A percentile compares a stretch with the other conserved stretches of the same genome.
phyloP scores from a whole-genome alignment of 768 basidiomycete genomes.

The Phylloporus arenicola region DNA sequence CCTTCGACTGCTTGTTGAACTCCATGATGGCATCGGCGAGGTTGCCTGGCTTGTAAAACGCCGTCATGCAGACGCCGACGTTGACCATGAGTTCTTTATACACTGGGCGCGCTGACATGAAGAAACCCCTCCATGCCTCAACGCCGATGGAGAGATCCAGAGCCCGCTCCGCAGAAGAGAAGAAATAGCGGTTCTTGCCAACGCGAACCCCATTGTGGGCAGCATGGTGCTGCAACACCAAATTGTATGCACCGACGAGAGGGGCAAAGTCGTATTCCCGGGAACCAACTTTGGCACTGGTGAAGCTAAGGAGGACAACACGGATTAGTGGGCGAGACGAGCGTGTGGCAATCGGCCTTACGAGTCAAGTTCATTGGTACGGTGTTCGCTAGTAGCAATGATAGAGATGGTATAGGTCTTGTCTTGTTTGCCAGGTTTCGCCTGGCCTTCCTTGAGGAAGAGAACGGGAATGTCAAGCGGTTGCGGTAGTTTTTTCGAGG shows the following conservation, averaged over 20 bases:
- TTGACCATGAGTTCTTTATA: slow-evolving; percentile 50
- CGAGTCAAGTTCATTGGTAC: slow-evolving; percentile 27
- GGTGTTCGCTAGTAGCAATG: slow-evolving; percentile 26
- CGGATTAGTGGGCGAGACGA: not conserved
- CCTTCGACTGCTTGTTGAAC: slow-evolving; percentile 39
- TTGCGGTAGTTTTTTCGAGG: slow-evolving; percentile 34
- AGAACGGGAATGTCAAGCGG: slow-evolving; percentile 31
- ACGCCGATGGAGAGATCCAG: slow-evolving; percentile 33
- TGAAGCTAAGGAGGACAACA: slow-evolving; percentile 29
- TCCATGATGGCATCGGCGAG: slow-evolving; percentile 52
- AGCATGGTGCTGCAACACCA: slow-evolving; percentile 42
- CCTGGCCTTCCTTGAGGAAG: slow-evolving; percentile 39
- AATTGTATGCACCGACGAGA: slow-evolving; percentile 41
- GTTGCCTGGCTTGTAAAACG: slow-evolving; percentile 55
- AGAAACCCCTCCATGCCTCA: slow-evolving; percentile 46
- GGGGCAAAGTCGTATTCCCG: slow-evolving; percentile 40
- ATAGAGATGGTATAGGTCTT: slow-evolving; percentile 38
- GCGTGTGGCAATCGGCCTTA: slow-evolving; percentile 18
- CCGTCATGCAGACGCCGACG: slow-evolving; percentile 49
- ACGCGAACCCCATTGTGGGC: slow-evolving; percentile 42
- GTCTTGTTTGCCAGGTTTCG: slow-evolving; percentile 23
- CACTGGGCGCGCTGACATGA: slow-evolving; percentile 45
- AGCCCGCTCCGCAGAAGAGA: slow-evolving; percentile 27
- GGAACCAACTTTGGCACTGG: slow-evolving; percentile 33
- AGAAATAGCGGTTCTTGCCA: slow-evolving; percentile 49